Base-by-base conservation (phyloP, 139 green algal species). In the Chlamydomonas incerta region DNA sequence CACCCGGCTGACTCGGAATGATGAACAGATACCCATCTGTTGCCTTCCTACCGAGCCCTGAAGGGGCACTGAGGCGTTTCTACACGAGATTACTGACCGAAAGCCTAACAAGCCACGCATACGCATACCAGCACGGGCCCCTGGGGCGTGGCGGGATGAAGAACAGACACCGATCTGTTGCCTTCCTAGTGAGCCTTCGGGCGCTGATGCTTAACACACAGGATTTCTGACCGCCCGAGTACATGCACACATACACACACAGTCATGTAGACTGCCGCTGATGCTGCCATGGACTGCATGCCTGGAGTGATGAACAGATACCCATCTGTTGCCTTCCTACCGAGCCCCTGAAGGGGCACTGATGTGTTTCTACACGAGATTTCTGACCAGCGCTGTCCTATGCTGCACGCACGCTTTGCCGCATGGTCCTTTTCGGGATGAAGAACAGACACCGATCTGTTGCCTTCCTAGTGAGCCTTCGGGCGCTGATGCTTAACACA, bases 71-170 rank as follows among this genome's bases (percentile, higher is more conserved):
- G 41, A 34, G 13, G 41, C 29, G 5, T 47, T 79, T 79, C 63
- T 74, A 83, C 77, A 74, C 63, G 63, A 74, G 63, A 74, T 74
- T 74, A 28, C 77, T 74, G 77, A 83, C 63, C 46, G 41, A 52
- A 2, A 33, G 5, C 63, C 5, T 13, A 29, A 26, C 10, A 5
- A 23, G n/a, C n/a, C n/a, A n/a, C 15, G 3, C 57, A 28, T 13
- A 77, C 79, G 57, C 76, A 23, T 26, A 10, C 55, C 55, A 23
- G 10, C 55, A 23, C 10, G 55, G 6, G 20, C 3, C 18, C 55
- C 2, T 63, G 2, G 55, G 10, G 20, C 20, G 2, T 63, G 41
- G 41, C 41, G 10, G 13, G 13, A 4, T 11, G 60, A 31, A 47
- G 66, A 72, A 67, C 60, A 67, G 60, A 67, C 24, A 29, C n/a